A percentile compares a stretch with the other conserved stretches of the same genome.
Conservation (phyloP, 1,284 basidiomycete genomes). For the Apiotrichum veenhuisii region DNA sequence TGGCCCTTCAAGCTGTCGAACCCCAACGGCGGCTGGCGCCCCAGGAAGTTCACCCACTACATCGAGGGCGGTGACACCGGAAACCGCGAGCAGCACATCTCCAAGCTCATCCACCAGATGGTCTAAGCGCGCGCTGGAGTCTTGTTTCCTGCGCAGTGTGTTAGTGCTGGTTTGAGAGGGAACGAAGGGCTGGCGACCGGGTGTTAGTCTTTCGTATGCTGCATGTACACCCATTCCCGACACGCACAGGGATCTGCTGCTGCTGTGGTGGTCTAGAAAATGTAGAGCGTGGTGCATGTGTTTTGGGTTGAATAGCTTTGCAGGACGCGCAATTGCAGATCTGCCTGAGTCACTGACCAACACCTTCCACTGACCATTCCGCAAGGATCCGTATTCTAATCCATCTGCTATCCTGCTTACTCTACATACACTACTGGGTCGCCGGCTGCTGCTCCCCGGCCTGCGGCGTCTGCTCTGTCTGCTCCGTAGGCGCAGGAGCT, state of each 20-base stretch:
- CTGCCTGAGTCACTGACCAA: background rate
- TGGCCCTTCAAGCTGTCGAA: conserved; percentile 99
- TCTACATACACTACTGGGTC: background rate
- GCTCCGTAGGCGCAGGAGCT: background rate
- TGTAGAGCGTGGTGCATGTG: conserved; percentile 4
- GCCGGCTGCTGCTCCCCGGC: background rate
- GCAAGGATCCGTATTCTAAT: background rate
- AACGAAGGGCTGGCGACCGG: conserved; percentile 24
- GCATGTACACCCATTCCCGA: conserved; percentile 31
- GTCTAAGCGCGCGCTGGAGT: conserved; percentile 56
- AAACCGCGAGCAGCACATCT: conserved; percentile 93
- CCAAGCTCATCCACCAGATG: conserved; percentile 96
- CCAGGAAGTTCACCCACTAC: conserved; percentile 92
- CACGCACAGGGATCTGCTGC: background rate
- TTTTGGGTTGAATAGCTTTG: background rate
- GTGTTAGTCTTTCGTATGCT: conserved; percentile 25
- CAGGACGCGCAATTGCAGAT: too few relatives aligned
- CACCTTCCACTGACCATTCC: background rate
- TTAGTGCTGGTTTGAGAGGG: conserved; percentile 14
- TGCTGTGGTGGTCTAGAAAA: background rate
- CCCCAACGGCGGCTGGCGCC: conserved; percentile 96
- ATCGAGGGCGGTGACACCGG: conserved; percentile 90
- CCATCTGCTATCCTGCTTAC: background rate
- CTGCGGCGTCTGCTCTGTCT: background rate
- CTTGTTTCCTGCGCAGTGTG: conserved; percentile 6